Evolutionary conservation across 495 filamentous ascomycete genomes (phyloP).

Genomic region (Trichoderma reesei): DNA sequence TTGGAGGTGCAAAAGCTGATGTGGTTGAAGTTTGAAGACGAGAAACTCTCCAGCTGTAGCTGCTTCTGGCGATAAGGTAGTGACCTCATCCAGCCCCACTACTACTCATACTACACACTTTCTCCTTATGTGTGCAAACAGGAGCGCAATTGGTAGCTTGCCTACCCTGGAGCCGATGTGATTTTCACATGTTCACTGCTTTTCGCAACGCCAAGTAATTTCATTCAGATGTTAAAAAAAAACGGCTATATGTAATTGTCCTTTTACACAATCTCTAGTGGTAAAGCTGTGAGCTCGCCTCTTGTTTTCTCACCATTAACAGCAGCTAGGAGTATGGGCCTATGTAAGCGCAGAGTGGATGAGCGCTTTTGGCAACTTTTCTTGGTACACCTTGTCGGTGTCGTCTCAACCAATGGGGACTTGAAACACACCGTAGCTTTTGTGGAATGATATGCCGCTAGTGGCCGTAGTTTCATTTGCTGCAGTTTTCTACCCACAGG

Average conservation of each 20-base stretch:
- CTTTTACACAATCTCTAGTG: too few species aligned
- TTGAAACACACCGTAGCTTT: neutral
- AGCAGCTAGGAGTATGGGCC: too few species aligned
- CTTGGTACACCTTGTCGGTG: neutral
- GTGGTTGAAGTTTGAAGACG: neutral
- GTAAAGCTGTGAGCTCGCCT: too few species aligned
- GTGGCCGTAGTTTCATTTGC: neutral
- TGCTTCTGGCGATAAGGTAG: neutral
- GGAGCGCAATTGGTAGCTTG: too few species aligned
- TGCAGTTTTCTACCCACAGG: too few species aligned
- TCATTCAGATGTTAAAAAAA: too few species aligned
- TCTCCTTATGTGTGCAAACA: neutral
- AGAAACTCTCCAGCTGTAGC: neutral
- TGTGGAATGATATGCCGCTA: neutral
- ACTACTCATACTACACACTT: neutral
- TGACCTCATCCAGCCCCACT: constrained; percentile 1
- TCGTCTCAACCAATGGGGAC: neutral
- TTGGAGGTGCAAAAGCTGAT: neutral
- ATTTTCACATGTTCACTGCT: too few species aligned
- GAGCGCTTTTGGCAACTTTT: neutral
- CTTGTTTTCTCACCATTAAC: too few species aligned
- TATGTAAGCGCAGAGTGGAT: neutral
- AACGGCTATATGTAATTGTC: too few species aligned
- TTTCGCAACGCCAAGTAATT: too few species aligned
- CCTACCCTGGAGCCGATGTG: too few species aligned